phyloP scores from a whole-genome alignment of 805 yeast species.

The Starmerella asiatica region DNA sequence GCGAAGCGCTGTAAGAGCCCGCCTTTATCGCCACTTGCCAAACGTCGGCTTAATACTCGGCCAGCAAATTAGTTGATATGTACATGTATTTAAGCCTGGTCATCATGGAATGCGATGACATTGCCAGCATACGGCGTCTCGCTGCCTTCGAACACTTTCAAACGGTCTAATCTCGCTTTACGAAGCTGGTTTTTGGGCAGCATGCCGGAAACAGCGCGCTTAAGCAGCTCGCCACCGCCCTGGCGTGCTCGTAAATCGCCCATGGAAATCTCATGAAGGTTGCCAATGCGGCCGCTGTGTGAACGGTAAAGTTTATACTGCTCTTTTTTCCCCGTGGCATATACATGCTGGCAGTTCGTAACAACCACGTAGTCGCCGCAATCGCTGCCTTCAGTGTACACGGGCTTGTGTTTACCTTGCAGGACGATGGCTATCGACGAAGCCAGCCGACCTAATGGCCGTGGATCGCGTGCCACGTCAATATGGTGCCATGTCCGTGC shows the following conservation, averaged over 20 bases:
- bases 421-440: slow-evolving; percentile 73
- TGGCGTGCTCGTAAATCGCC: slow-evolving; percentile 56
- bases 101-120: slow-evolving; percentile 73
- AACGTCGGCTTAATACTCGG: no score
- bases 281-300: slow-evolving; percentile 84
- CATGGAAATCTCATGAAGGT: slow-evolving; percentile 72
- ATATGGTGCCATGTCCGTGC: slow-evolving; percentile 93
- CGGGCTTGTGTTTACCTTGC: slow-evolving; percentile 96
- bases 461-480: slow-evolving; percentile 67
- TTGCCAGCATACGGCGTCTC: slow-evolving; percentile 78
- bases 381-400: slow-evolving; percentile 59
- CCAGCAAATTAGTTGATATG: not conserved
- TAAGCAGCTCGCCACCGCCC: slow-evolving; percentile 78
- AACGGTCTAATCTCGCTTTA: slow-evolving; percentile 62
- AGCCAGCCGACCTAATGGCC: slow-evolving; percentile 89
- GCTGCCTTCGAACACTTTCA: slow-evolving; percentile 77
- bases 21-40: no score
- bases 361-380: slow-evolving; percentile 96
- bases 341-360: slow-evolving; percentile 72
- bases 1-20: no score
- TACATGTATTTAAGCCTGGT: slow-evolving; percentile 23
- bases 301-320: slow-evolving; percentile 73
- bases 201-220: slow-evolving; percentile 89
- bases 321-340: slow-evolving; percentile 75
- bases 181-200: slow-evolving; percentile 82